Percentiles rank a stretch among this genome's conserved stretches.
These are phyloP conservation scores for Hypoxylon sp. DNA, from an alignment of 2,329 filamentous ascomycete genomes.

Conservation along the genomic window DNA sequence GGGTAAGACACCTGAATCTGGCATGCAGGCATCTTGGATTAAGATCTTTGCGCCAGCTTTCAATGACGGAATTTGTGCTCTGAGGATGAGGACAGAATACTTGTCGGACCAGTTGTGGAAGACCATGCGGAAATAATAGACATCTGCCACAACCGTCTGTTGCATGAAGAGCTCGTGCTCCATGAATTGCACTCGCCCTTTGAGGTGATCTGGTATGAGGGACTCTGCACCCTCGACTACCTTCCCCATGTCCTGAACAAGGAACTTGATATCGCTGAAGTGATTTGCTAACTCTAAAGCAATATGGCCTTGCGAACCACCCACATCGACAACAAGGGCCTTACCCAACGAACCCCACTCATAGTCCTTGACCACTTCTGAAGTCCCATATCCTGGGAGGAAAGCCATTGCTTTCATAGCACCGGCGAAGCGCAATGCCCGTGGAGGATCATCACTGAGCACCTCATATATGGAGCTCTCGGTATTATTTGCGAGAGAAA, in stretches of 20 bases:
- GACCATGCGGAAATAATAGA: slow-evolving; percentile 51
- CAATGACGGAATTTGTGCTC: slow-evolving; percentile 49
- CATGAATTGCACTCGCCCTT: slow-evolving; percentile 41
- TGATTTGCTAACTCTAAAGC: slow-evolving; percentile 48
- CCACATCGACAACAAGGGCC: slow-evolving; percentile 48
- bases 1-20: neutral
- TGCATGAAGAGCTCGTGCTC: slow-evolving; percentile 44
- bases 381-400: slow-evolving; percentile 30
- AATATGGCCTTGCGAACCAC: slow-evolving; percentile 48
- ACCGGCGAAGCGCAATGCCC: slow-evolving; percentile 32
- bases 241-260: slow-evolving; percentile 46
- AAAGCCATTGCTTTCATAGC: slow-evolving; percentile 30
- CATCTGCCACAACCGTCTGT: slow-evolving; percentile 36
- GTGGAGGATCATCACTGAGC: slow-evolving; percentile 42
- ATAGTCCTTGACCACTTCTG: slow-evolving; percentile 44
- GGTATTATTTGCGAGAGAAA: slow-evolving; percentile 47
- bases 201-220: slow-evolving; percentile 30
- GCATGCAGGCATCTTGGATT: slow-evolving; percentile 37
- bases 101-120: slow-evolving; percentile 54
- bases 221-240: slow-evolving; percentile 31
- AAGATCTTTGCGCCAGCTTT: slow-evolving; percentile 42
- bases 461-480: slow-evolving; percentile 48
- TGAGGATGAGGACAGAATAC: slow-evolving; percentile 51
- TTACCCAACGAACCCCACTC: slow-evolving; percentile 44
- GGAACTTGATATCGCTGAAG: slow-evolving; percentile 47